Base-by-base conservation (phyloP, 192 early-diverging fungal species). In the Backusella parvicylindrica region DNA sequence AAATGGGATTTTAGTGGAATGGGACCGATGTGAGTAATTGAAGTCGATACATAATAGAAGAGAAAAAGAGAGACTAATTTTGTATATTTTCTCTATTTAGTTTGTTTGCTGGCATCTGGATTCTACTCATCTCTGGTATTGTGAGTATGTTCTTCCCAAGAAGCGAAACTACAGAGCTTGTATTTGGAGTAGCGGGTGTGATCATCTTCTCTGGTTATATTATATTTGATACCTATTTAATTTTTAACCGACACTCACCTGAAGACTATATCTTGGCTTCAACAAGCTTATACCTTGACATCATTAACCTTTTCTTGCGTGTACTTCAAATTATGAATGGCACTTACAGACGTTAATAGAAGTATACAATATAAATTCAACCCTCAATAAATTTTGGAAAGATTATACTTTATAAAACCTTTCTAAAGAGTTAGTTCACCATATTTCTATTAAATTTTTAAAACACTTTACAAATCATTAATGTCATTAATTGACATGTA, bases 151-250 rank as follows among this genome's bases (percentile, higher is more conserved):
- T 95, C 75, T 53, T 95, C 41, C 93, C 93, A 1, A 93, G 93
- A 74, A 83, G 70, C 65, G 65, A 77, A 21, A 71, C 81, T 2
- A 70, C 90, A 31, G 83, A 92, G 72, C 72, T 94, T 35, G 80
- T 86, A 37, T 71, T 92, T 35, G 89, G 89, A 4, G 77, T 88
- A 11, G 74, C 83, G 16, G 85, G 81, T 1, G 92, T 91, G 1
- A 70, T 95, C 21, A 71, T 95, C 28, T 95, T 95, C 84, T 91
- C 87, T 68, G 91, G 91, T 15, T 95, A 91, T 84, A 92, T 95
- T 70, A 77, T 93, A 49, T 91, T 87, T 64, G 93, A 95, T 78
- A 95, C 93, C 2, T 86, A 88, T 56, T 77, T 83, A 75, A 86
- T 95, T 30, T 90, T 93, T 82, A 83, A 87, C 74, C 82, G 87